Base-by-base conservation (phyloP, 164 flowering plant species). In the Vitis labrusca region DNA sequence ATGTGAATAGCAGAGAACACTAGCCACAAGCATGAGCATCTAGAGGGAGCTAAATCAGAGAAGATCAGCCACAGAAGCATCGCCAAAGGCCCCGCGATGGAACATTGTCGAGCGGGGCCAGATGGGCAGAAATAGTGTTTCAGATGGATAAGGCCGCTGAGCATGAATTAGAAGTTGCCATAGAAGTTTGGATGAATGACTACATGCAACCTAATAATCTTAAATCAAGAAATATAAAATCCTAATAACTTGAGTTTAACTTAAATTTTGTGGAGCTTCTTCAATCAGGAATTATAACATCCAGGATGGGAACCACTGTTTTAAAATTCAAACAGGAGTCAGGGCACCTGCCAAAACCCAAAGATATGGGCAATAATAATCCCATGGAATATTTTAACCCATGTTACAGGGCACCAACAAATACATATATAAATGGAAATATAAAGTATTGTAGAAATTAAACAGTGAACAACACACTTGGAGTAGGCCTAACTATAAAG, bases 401-500 rank as follows among this genome's bases (percentile, higher is more conserved):
- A 63, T 11, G 44, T 37, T 52, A 65, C 10, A 7, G 2, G 16
- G 50, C 11, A 17, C 9, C 32, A 50, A 27, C 12, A 11, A 48
- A 13, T 10, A 17, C 56, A 19, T 68, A 32, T 63, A 52, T 50
- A 47, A 29, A 73, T 30, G 16, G 15, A 59, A 10, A 15, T 9
- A 48, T 5, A 17, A 30, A 19, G n/a, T 8, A 48, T 9, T 50
- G 19, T 49, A 32, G 8, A 56, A 19, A 19, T 23, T 9, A 66
- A 53, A 66, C 44, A 37, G 44, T 37, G 7, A 44, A 17, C 1
- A 13, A 70, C n/a, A 53, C 56, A 30, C 8, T 44, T 13, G 32
- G 5, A 37, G 2, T 19, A n/a, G 53, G n/a, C 16, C 70, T 82
- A 89, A 77, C 81, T 82, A 74, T 89, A 88, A 47, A 91, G 83